Percentiles rank a stretch among this genome's conserved stretches.
Evolutionary conservation across 1,139 yeast species (phyloP).

Genomic region (Kodamaea ohmeri): DNA sequence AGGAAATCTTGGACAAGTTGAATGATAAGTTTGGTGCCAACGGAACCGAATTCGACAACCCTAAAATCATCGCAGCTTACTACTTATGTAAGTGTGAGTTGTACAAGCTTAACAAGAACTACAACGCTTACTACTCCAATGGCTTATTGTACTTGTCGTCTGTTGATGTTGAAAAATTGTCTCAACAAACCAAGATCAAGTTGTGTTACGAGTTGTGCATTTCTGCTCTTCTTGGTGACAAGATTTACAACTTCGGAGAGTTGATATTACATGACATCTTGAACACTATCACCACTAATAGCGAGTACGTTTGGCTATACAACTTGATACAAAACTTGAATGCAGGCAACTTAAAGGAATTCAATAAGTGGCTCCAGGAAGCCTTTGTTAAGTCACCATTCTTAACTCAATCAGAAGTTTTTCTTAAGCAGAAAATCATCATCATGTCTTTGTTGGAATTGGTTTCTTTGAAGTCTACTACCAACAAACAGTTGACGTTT

Average conservation of each 20-base stretch:
- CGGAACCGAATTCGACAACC: slow-evolving; percentile 52
- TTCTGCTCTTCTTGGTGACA: slow-evolving; percentile 88
- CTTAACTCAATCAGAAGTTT: slow-evolving; percentile 57
- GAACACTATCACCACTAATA: slow-evolving; percentile 46
- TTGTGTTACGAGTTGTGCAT: slow-evolving; percentile 81
- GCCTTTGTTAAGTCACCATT: slow-evolving; percentile 52
- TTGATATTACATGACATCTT: slow-evolving; percentile 86
- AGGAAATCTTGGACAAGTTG: slow-evolving; percentile 63
- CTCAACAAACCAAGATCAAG: slow-evolving; percentile 21
- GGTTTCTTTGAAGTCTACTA: slow-evolving; percentile 73
- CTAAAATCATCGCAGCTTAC: slow-evolving; percentile 76
- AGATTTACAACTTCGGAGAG: slow-evolving; percentile 94
- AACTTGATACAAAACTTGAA: slow-evolving; percentile 69
- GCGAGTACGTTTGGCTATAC: slow-evolving; percentile 69
- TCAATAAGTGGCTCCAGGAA: slow-evolving; percentile 47
- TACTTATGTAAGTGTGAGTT: slow-evolving; percentile 79
- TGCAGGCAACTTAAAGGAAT: slow-evolving; percentile 68
- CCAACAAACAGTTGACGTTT: slow-evolving; percentile 72
- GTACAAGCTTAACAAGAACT: slow-evolving; percentile 72
- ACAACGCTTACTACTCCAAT: slow-evolving; percentile 73
- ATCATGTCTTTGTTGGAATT: slow-evolving; percentile 89
- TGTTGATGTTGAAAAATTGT: slow-evolving; percentile 36
- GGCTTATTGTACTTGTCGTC: slow-evolving; percentile 51
- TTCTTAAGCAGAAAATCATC: slow-evolving; percentile 85
- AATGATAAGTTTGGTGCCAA: slow-evolving; percentile 53